Evolutionary conservation across 2,329 filamentous ascomycete genomes (phyloP).

Genomic region (Aspergillus sp.): DNA sequence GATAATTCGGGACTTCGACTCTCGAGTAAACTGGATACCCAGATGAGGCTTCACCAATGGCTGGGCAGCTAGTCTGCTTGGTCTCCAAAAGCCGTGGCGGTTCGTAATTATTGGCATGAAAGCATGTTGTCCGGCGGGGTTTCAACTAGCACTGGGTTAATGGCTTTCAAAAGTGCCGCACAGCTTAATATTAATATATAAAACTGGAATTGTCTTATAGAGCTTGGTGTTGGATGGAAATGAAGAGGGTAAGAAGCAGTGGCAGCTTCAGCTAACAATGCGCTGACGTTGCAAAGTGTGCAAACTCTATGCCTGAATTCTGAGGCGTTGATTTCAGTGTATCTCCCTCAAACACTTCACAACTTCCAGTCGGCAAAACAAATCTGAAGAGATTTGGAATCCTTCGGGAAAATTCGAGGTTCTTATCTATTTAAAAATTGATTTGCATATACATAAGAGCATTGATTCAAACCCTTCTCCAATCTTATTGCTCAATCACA

Average conservation of each 20-base stretch:
- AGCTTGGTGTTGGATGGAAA: neutral
- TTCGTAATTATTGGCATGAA: neutral
- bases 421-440: too few species aligned
- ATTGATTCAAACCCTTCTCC: too few species aligned
- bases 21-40: neutral
- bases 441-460: too few species aligned
- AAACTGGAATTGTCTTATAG: neutral
- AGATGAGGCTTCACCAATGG: neutral
- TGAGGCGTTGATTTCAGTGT: neutral
- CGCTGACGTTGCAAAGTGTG: constrained; percentile 6
- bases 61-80: neutral
- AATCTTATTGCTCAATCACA: too few species aligned
- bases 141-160: neutral
- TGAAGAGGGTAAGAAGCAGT: neutral
- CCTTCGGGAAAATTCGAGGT: accelerated
- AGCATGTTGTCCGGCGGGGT: neutral
- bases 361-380: too few species aligned
- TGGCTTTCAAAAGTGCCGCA: neutral
- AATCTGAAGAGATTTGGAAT: too few species aligned
- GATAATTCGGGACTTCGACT: neutral
- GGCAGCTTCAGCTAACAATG: neutral
- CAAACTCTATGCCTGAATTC: constrained; percentile 3
- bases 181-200: neutral
- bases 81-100: neutral
- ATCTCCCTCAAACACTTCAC: neutral